Conservation (phyloP, 2,329 filamentous ascomycete genomes). For the Talaromyces sp. region DNA sequence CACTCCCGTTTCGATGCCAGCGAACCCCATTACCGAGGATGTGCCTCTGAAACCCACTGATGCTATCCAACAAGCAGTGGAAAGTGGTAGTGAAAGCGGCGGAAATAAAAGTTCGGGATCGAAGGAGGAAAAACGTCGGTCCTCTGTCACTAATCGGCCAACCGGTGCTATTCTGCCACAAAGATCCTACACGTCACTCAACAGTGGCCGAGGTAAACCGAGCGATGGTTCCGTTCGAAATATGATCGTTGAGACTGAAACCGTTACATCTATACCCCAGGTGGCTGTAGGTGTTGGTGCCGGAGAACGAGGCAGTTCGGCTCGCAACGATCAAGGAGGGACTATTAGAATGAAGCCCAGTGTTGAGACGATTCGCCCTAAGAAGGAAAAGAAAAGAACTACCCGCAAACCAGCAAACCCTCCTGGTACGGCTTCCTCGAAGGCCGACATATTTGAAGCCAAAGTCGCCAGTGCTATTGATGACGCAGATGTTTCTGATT, state of each 20-base stretch:
- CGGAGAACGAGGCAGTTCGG: conserved; percentile 51
- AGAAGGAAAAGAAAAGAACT: conserved; percentile 83
- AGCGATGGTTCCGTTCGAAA: conserved; percentile 74
- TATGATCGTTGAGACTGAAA: conserved; percentile 98
- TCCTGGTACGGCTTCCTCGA: conserved; percentile 64
- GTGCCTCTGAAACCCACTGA: conserved; percentile 37
- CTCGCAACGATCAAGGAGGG: conserved; percentile 63
- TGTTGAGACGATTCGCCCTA: conserved; percentile 92
- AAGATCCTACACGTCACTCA: conserved; percentile 66
- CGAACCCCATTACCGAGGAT: conserved; percentile 39
- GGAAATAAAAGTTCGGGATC: conserved; percentile 36
- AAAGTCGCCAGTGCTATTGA: conserved; percentile 95
- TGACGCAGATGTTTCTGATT: conserved; percentile 93
- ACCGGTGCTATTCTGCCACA: conserved; percentile 58
- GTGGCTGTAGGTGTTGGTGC: conserved; percentile 65
- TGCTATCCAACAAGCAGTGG: conserved; percentile 50
- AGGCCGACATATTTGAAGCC: conserved; percentile 96
- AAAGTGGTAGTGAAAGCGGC: conserved; percentile 59
- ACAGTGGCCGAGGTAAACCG: conserved; percentile 62
- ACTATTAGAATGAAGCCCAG: conserved; percentile 84
- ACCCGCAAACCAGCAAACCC: conserved; percentile 61
- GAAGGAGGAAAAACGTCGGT: conserved; percentile 37
- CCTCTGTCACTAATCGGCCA: conserved; percentile 38
- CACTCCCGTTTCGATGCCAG: conserved; percentile 54
- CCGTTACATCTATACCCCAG: conserved; percentile 85